Evolutionary conservation across 176 grass and related monocot species (phyloP), one percentile per base, ranked within the genome.

Genomic region (Musa acuminata): DNA sequence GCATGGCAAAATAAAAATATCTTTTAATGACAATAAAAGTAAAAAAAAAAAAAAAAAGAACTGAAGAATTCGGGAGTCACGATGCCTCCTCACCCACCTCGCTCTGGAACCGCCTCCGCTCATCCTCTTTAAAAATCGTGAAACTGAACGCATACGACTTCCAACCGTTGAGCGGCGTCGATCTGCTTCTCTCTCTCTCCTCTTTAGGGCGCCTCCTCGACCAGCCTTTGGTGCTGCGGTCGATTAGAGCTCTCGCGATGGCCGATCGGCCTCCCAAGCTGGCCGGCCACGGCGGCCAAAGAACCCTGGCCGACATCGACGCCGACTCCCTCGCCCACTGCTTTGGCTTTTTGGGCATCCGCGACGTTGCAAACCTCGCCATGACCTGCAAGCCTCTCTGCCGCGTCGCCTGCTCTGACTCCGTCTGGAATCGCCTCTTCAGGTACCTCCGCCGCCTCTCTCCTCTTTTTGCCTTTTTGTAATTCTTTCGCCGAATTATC

Each of bases 391-490:
- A 91, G 35, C 73, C 85, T 52, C 80, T 97, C 49, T 77, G 72
- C 71, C 53, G 80, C 70, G 77, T 82, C 35, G 81, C 87, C 74
- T 93, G 85, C 79, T 85, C 85, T 74, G 94, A 93, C 76, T 67
- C 80, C 60, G 74, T 97, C 54, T 93, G 94, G 90, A 79, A 78
- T 65, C 90, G 80, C 84, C 85, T 93, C 68, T 91, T 86, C 69
- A 88, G 76, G 93, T 92, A 17, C 53, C 75, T 53, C n/a, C 19
- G 3, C 62, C 49, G 12, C 60, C 49, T 35, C 52, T 22, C 43
- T 16, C 58, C 49, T 48, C 64, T 50, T 78, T 9, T 54, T 19
- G 9, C 8, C 9, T 51, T 3, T 55, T 63, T n/a, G 12, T n/a
- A 60, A 8, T 60, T 60, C 57, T 60, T 60, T 60, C 57, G 13